Evolutionary conservation across 352 stramenopile species (phyloP).

Genomic region (Globisporangium acanthophoron): DNA sequence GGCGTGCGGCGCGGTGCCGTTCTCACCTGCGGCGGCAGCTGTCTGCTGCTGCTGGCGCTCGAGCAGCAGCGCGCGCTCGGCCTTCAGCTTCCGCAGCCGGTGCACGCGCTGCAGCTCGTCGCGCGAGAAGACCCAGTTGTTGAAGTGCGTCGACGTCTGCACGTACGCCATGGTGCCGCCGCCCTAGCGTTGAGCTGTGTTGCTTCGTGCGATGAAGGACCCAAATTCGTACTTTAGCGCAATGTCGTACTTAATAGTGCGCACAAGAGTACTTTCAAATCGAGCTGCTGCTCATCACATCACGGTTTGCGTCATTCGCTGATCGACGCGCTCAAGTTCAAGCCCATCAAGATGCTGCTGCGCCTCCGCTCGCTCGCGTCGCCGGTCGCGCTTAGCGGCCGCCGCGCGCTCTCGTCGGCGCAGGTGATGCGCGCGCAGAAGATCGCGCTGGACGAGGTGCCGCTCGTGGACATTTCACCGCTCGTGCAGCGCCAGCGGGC

Average conservation of each 20-base stretch:
- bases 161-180: constrained; percentile 67
- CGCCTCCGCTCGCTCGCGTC: not conserved
- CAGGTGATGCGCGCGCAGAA: constrained; percentile 46
- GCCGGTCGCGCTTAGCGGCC: not conserved
- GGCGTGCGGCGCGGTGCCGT: constrained; percentile 15
- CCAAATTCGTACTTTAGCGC: not conserved
- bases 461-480: constrained; percentile 64
- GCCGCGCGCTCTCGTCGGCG: constrained; percentile 1
- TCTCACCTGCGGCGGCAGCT: not conserved
- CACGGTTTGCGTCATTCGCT: not conserved
- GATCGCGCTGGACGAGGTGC: constrained; percentile 41
- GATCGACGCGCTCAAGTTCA: not conserved
- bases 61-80: constrained; percentile 45
- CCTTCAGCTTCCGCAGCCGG: constrained; percentile 62
- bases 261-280: too few relatives aligned
- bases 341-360: not conserved
- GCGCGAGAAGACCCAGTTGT: constrained; percentile 82
- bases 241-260: not conserved
- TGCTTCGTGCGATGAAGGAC: not conserved
- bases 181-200: too few relatives aligned
- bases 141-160: constrained; percentile 81
- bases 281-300: not conserved
- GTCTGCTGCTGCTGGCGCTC: constrained; percentile 40
- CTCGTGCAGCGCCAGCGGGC: constrained; percentile 22
- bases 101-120: constrained; percentile 57